Evolutionary conservation across 2,329 filamentous ascomycete species (phyloP).

Genomic region (Sphaceloma murrayae): DNA sequence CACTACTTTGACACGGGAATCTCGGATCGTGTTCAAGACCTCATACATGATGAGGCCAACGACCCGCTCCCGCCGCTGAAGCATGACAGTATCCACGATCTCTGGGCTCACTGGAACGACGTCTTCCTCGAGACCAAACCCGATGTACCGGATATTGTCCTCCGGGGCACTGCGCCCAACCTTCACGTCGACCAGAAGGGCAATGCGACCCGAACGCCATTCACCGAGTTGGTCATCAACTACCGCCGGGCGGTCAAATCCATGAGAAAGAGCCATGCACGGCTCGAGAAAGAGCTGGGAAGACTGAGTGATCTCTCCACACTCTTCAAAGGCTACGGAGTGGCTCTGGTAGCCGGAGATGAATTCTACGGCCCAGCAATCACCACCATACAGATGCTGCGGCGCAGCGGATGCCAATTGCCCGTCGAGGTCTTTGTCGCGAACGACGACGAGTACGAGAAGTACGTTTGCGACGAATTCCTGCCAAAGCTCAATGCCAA

Average conservation of each 20-base stretch:
- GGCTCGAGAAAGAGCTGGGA: conserved; percentile 14
- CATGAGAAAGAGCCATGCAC: conserved; percentile 4
- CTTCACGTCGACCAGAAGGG: background rate
- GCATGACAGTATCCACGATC: background rate
- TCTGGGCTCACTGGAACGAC: conserved; percentile 9
- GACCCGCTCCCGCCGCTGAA: conserved; percentile 6
- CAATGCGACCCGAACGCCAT: conserved; percentile 1
- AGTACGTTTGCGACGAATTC: conserved; percentile 35
- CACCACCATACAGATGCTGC: conserved; percentile 38
- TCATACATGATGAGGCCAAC: conserved; percentile 4
- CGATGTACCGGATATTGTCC: background rate
- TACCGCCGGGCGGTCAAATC: background rate
- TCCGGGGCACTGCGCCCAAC: no score
- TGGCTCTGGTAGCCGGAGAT: conserved; percentile 35
- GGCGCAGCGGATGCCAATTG: conserved; percentile 34
- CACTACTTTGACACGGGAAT: conserved; percentile 9
- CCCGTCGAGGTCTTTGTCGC: conserved; percentile 41
- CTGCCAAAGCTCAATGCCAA: conserved; percentile 35
- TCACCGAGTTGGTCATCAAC: conserved; percentile 14
- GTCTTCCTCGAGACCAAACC: conserved; percentile 3
- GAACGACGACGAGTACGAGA: conserved; percentile 34
- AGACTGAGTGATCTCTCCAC: conserved; percentile 1
- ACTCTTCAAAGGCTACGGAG: conserved; percentile 23
- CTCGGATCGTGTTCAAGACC: conserved; percentile 5
- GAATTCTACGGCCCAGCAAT: conserved; percentile 36